phyloP scores from a whole-genome alignment of 2,329 filamentous ascomycete genomes.

The Beauveria sp. region DNA sequence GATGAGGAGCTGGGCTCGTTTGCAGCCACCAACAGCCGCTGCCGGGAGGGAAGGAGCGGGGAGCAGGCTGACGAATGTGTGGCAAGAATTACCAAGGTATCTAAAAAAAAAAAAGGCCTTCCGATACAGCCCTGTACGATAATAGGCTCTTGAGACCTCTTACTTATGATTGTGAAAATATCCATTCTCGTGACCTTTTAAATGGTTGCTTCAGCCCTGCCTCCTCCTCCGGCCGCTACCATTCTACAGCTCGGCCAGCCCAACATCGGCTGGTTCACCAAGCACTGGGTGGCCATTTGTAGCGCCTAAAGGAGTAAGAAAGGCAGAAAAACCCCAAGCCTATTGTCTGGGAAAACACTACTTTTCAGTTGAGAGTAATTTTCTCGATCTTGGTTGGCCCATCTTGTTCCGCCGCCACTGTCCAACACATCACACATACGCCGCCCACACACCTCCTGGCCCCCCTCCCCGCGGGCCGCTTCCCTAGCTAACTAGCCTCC shows the following conservation, averaged over 20 bases:
- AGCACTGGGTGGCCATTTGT: neutral
- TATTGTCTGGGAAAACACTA: too few species aligned
- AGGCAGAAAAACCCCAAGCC: neutral
- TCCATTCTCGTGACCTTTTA: neutral
- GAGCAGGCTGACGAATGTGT: neutral
- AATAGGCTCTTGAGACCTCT: neutral
- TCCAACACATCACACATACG: slow-evolving; percentile 2
- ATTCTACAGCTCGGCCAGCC: neutral
- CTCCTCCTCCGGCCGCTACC: neutral
- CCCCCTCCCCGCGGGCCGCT: neutral
- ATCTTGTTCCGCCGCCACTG: slow-evolving; percentile 1
- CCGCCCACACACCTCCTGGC: neutral
- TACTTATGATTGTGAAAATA: neutral
- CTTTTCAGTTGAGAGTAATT: neutral
- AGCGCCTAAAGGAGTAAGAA: neutral
- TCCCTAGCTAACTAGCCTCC: too few species aligned
- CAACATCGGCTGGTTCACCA: neutral
- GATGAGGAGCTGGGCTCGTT: neutral
- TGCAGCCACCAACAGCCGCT: neutral
- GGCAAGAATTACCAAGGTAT: neutral
- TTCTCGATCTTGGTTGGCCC: neutral
- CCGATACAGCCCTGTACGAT: neutral
- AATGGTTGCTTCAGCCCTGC: neutral
- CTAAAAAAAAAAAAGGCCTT: neutral
- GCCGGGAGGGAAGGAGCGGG: neutral